A percentile compares a stretch with the other conserved stretches of the same genome.
phyloP scores from a whole-genome alignment of 1,284 basidiomycete genomes.

The Moniliella sp. region DNA sequence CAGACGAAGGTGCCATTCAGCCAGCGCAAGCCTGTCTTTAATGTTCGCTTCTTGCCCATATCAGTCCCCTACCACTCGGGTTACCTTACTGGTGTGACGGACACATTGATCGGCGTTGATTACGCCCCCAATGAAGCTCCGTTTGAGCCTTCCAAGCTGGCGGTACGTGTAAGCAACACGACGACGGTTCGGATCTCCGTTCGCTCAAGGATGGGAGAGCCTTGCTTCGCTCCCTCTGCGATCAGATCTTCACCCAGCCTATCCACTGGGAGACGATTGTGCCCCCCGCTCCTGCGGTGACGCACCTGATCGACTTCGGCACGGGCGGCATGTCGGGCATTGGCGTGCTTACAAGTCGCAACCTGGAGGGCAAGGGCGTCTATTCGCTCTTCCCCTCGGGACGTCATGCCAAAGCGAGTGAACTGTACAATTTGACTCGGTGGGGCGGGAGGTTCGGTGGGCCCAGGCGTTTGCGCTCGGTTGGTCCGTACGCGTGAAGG shows the following conservation, averaged over 20 bases:
- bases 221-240: slow-evolving; percentile 18
- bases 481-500: slow-evolving; percentile 52
- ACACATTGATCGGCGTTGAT: slow-evolving; percentile 54
- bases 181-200: slow-evolving; percentile 35
- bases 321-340: slow-evolving; percentile 83
- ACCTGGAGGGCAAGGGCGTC: slow-evolving; percentile 76
- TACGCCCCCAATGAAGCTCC: slow-evolving; percentile 33
- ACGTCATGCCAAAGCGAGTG: slow-evolving; percentile 14
- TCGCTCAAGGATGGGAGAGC: slow-evolving; percentile 9
- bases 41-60: slow-evolving; percentile 74
- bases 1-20: slow-evolving; percentile 82
- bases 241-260: slow-evolving; percentile 68
- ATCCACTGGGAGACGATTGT: slow-evolving; percentile 84
- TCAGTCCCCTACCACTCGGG: slow-evolving; percentile 82
- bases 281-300: slow-evolving; percentile 55
- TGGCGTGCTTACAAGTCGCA: slow-evolving; percentile 67
- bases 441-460: slow-evolving; percentile 73
- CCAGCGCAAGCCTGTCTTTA: slow-evolving; percentile 82
- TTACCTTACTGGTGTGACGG: slow-evolving; percentile 57
- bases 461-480: slow-evolving; percentile 60
- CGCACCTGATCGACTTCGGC: slow-evolving; percentile 80
- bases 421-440: slow-evolving; percentile 44
- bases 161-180: slow-evolving; percentile 78
- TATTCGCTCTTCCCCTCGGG: slow-evolving; percentile 40
- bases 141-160: slow-evolving; percentile 54